phyloP scores from a whole-genome alignment of 805 yeast species.

The Candida peoriensis region DNA sequence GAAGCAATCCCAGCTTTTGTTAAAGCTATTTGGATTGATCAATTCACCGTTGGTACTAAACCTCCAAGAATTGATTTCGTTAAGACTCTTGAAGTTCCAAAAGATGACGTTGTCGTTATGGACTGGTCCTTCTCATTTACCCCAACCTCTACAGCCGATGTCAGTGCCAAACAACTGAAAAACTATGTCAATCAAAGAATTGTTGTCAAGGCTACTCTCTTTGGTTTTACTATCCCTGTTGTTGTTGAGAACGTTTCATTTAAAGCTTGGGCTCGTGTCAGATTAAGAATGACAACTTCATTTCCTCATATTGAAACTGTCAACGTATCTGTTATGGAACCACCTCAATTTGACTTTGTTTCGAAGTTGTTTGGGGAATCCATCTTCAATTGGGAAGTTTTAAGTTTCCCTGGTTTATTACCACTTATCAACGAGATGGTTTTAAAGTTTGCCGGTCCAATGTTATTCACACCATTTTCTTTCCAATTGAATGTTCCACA shows the following conservation, averaged over 20 bases:
- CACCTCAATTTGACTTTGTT: slow-evolving; percentile 85
- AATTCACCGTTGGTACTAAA: slow-evolving; percentile 89
- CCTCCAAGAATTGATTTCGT: slow-evolving; percentile 92
- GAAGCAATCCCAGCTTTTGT: slow-evolving; percentile 79
- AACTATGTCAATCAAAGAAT: slow-evolving; percentile 79
- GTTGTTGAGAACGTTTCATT: slow-evolving; percentile 77
- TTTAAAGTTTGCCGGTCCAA: slow-evolving; percentile 81
- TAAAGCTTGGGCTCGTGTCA: slow-evolving; percentile 65
- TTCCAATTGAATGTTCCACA: slow-evolving; percentile 92
- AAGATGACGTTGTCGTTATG: slow-evolving; percentile 91
- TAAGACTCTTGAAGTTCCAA: slow-evolving; percentile 86
- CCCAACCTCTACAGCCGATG: slow-evolving; percentile 84
- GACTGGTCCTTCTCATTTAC: slow-evolving; percentile 93
- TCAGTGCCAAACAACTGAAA: slow-evolving; percentile 78
- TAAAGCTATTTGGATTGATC: slow-evolving; percentile 78
- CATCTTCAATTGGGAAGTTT: slow-evolving; percentile 80
- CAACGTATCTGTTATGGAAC: slow-evolving; percentile 76
- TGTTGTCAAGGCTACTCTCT: slow-evolving; percentile 71
- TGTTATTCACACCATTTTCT: slow-evolving; percentile 84
- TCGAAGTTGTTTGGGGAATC: slow-evolving; percentile 72
- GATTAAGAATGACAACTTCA: slow-evolving; percentile 83
- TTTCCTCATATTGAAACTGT: slow-evolving; percentile 94
- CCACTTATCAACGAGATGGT: slow-evolving; percentile 82
- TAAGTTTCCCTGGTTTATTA: slow-evolving; percentile 81
- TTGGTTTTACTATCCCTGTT: slow-evolving; percentile 79